A percentile compares a stretch with the other conserved stretches of the same genome.
These are phyloP conservation scores for Madurella fahalii DNA, from an alignment of 2,329 filamentous ascomycete species.

Conservation along the genomic window DNA sequence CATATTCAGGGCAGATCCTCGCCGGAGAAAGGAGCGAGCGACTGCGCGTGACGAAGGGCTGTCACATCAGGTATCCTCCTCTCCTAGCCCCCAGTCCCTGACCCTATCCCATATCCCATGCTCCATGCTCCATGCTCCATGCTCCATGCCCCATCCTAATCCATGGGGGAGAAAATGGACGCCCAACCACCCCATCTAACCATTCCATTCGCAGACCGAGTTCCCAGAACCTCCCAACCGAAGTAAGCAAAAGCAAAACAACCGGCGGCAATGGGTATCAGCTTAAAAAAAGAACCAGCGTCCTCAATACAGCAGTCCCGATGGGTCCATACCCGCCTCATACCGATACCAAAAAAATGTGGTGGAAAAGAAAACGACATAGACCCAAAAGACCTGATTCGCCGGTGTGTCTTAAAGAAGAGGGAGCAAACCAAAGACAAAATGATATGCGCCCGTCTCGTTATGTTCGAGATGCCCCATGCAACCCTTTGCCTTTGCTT, in stretches of 20 bases:
- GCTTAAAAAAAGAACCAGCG: conserved; percentile 15
- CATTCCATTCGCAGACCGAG: background rate
- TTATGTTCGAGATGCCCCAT: background rate
- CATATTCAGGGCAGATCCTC: no score
- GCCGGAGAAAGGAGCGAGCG: no score
- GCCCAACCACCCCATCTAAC: background rate
- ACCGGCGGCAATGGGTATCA: conserved; percentile 22
- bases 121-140: background rate
- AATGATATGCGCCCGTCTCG: background rate
- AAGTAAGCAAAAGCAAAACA: conserved; percentile 8
- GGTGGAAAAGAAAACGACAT: conserved; percentile 15
- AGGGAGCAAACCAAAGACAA: background rate
- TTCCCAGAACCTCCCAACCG: background rate
- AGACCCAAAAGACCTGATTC: conserved; percentile 12
- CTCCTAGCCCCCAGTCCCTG: background rate
- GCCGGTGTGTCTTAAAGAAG: background rate
- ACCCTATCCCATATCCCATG: background rate
- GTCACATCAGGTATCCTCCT: no score
- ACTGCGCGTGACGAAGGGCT: no score
- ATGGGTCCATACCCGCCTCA: conserved; percentile 18
- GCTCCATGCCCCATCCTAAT: background rate
- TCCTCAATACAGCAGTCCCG: conserved; percentile 18
- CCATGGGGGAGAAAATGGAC: background rate
- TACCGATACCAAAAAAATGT: conserved; percentile 12
- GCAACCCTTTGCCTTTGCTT: background rate